Evolutionary conservation across 257 asterid genomes (phyloP).

Genomic region (Solanum etuberosum): DNA sequence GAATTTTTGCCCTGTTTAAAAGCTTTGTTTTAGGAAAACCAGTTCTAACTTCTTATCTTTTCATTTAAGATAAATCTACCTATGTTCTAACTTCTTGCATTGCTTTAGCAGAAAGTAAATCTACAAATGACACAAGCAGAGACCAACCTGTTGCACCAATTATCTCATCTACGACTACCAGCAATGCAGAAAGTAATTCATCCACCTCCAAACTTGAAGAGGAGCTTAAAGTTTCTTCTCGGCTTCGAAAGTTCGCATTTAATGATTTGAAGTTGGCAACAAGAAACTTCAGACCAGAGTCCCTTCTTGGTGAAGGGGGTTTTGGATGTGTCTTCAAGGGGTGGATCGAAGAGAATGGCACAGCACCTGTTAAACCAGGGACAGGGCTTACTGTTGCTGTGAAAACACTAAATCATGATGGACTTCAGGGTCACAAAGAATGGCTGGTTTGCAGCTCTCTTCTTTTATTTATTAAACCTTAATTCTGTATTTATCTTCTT

Average conservation of each 20-base stretch:
- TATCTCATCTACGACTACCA: conserved; percentile 57
- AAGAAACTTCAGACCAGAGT: conserved; percentile 90
- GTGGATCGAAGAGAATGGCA: conserved; percentile 99
- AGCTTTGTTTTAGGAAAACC: not conserved
- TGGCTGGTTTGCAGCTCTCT: conserved; percentile 79
- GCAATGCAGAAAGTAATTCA: conserved; percentile 60
- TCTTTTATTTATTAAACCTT: not conserved
- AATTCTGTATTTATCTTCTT: not conserved
- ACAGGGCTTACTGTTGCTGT: conserved; percentile 98
- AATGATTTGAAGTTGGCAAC: conserved; percentile 88
- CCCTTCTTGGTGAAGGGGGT: conserved; percentile 99
- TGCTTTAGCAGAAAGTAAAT: conserved; percentile 48
- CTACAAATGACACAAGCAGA: conserved; percentile 48
- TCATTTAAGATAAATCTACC: not conserved
- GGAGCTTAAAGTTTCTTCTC: conserved; percentile 75
- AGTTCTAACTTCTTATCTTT: not conserved
- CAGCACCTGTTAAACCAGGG: conserved; percentile 98
- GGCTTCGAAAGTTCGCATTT: conserved; percentile 77
- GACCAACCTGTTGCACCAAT: conserved; percentile 57
- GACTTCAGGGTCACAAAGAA: conserved; percentile 99
- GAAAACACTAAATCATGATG: conserved; percentile 90
- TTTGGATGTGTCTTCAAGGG: conserved; percentile 98
- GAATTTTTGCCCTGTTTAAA: not conserved
- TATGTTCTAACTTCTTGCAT: conserved; percentile 13
- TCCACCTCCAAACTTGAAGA: conserved; percentile 74